Base-by-base conservation (phyloP, 331 rosid species). In the Dryas integrifolia region DNA sequence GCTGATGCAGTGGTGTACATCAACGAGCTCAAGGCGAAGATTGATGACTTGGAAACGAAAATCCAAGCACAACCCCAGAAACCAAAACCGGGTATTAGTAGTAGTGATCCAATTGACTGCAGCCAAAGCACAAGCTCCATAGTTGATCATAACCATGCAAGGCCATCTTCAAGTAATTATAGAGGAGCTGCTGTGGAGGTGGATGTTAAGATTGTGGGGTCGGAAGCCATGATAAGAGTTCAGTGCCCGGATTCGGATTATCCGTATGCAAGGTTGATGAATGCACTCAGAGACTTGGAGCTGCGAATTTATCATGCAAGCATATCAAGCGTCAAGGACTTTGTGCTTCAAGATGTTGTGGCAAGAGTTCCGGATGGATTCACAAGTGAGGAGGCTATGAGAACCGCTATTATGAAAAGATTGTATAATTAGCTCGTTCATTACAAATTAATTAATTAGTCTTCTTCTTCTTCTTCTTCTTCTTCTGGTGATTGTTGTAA, bases 271-370 rank as follows among this genome's bases (percentile, higher is more conserved):
- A 84, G 87, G 65, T 65, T 89, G 18, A 76, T 86, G 92, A 81
- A 77, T 73, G 87, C 83, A 18, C 69, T 89, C 0, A 73, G 83
- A 67, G 87, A 83, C 9, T 76, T 89, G 1, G 69, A 80, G 51
- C 59, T 89, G 35, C 85, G 74, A 65, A 70, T 87, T 43, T 78
- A 82, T n/a, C 87, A 85, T 45, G 90, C 88, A 35, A 82, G 87
- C 50, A 60, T 87, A 4, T 80, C 96, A 18, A 87, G 59, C 52
- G 84, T 89, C 38, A 87, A 87, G 55, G 90, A 84, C 4, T 2
- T 83, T 16, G 69, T 89, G 82, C 81, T 89, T 35, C 96, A 85
- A 74, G 87, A 83, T 50, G 81, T 85, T 8, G 84, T 89, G 6
- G 89, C 84, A 0, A 74, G 79, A 74, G 53, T 82, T 75, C 86